Conservation (phyloP, 805 yeast species). For the Cyberlindnera suaveolens region DNA sequence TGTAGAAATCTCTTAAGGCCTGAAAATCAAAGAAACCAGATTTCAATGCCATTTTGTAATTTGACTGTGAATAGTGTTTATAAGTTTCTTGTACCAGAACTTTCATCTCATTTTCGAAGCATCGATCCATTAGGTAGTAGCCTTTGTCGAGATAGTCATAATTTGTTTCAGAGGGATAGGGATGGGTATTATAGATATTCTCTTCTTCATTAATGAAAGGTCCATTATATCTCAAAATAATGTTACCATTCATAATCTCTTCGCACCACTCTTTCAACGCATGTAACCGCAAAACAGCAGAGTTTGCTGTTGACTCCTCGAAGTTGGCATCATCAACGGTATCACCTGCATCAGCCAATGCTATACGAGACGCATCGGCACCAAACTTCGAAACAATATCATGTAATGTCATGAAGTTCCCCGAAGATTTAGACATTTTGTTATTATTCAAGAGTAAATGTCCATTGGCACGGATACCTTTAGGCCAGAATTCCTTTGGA, state of each 20-base stretch:
- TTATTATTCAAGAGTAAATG: slow-evolving; percentile 92
- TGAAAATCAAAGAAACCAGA: slow-evolving; percentile 89
- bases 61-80: slow-evolving; percentile 60
- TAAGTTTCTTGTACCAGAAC: slow-evolving; percentile 64
- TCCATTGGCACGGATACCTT: slow-evolving; percentile 89
- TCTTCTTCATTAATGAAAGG: slow-evolving; percentile 25
- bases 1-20: slow-evolving; percentile 89
- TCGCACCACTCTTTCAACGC: slow-evolving; percentile 95
- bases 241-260: slow-evolving; percentile 37
- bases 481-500: slow-evolving; percentile 89
- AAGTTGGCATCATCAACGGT: slow-evolving; percentile 95
- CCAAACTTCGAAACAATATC: slow-evolving; percentile 85
- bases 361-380: slow-evolving; percentile 95
- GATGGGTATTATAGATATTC: slow-evolving; percentile 27
- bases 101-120: slow-evolving; percentile 93
- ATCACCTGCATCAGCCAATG: slow-evolving; percentile 98
- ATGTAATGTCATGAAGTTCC: slow-evolving; percentile 87
- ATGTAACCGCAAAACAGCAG: slow-evolving; percentile 88
- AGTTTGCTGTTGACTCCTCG: slow-evolving; percentile 93
- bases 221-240: slow-evolving; percentile 24
- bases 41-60: slow-evolving; percentile 84
- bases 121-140: slow-evolving; percentile 61
- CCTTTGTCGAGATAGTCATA: not conserved
- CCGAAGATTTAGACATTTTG: slow-evolving; percentile 96
- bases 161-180: slow-evolving; percentile 33